Evolutionary conservation across 1,139 yeast genomes (phyloP), one percentile per base, ranked within the genome.

Genomic region (Magnusiomyces fungicola): DNA sequence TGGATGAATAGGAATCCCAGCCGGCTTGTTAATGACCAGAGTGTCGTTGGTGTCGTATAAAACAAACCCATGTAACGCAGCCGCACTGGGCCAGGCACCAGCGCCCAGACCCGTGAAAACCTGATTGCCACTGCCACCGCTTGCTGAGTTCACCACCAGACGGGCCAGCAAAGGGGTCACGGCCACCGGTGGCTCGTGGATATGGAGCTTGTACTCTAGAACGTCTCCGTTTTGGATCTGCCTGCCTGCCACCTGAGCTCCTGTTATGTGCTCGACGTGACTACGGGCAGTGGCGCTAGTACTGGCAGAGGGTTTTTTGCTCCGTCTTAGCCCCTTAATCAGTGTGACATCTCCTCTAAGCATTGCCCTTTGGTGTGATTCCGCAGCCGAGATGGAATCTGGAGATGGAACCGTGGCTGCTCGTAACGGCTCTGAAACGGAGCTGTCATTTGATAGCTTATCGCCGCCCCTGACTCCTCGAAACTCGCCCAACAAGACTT

Each of bases 1-100:
- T 3, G 54, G 54, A 36, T 51, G 54, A 2, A 51, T 48, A 6
- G 54, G 54, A 10, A 51, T 36, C 9, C 50, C 50, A 12, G 50
- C 46, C 4, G 54, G 54, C 24, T 51, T 51, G 32, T 49, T 44
- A 2, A 51, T 23, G 10, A 51, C 49, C 30, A 51, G 19, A 10
- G 32, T 16, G 24, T 46, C 45, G 2, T 29, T 40, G 3, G 43
- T 32, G 6, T 51, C 52, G 23, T 16, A 19, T 7, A 51, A 32
- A n/a, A n/a, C n/a, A n/a, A n/a, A n/a, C n/a, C n/a, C n/a, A n/a
- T n/a, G n/a, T n/a, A n/a, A n/a, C n/a, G n/a, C n/a, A n/a, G n/a
- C n/a, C n/a, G n/a, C n/a, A n/a, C n/a, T n/a, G n/a, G n/a, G n/a
- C n/a, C n/a, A n/a, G n/a, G n/a, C n/a, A n/a, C n/a, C n/a, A n/a